phyloP scores from a whole-genome alignment of 441 rosid genomes.

The Erodium texanum region DNA sequence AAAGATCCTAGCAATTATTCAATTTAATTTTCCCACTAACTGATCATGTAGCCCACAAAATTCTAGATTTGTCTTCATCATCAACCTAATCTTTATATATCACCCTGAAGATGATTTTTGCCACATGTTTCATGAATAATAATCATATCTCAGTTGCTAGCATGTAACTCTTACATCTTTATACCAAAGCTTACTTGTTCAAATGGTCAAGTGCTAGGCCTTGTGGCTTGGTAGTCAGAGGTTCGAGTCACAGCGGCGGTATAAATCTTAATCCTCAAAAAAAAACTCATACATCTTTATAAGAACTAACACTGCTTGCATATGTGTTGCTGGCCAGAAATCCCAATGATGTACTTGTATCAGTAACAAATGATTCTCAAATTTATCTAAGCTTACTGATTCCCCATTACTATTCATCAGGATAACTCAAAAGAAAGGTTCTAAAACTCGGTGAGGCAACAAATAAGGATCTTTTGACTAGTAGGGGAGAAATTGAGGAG shows the following conservation, averaged over 20 bases:
- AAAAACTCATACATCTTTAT: no score
- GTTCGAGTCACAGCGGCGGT: no score
- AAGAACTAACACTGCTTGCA: background rate
- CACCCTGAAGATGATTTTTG: background rate
- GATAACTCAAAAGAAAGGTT: background rate
- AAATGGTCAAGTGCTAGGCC: no score
- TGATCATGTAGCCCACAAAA: background rate
- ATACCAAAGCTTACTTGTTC: no score
- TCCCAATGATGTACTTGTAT: background rate
- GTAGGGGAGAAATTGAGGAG: no score
- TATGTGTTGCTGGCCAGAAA: background rate
- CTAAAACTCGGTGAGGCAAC: no score
- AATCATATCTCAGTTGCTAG: background rate
- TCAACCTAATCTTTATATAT: background rate
- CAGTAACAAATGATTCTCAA: background rate
- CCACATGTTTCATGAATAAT: no score
- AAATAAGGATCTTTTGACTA: no score
- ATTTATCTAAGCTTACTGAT: background rate
- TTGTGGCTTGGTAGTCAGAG: no score
- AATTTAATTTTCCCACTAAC: background rate
- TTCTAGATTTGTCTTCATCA: background rate
- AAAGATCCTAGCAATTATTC: conserved; percentile 17
- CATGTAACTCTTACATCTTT: no score
- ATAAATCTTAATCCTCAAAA: no score
- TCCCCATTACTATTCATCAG: background rate